A percentile compares a stretch with the other conserved stretches of the same genome.
phyloP scores from a whole-genome alignment of 2,329 filamentous ascomycete species.

The Thielaviopsis musarum region DNA sequence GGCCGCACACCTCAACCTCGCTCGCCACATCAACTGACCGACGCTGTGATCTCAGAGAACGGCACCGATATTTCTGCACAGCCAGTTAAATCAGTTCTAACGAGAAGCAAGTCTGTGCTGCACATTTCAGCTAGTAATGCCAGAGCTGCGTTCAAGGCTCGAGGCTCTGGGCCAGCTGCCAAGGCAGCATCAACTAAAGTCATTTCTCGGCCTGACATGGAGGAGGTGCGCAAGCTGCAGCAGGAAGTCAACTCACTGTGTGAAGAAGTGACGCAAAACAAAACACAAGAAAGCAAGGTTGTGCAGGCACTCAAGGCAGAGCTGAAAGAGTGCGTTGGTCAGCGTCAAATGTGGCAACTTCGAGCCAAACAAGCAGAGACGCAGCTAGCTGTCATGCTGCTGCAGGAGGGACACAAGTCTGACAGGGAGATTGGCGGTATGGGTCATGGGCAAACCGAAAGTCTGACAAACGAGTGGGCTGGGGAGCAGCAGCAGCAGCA shows the following conservation, averaged over 20 bases:
- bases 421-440: slow-evolving; percentile 13
- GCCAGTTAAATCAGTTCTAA: background rate
- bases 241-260: slow-evolving; percentile 1
- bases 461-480: background rate
- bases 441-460: background rate
- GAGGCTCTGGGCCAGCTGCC: background rate
- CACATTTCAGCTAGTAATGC: background rate
- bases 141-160: background rate
- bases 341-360: slow-evolving; percentile 33
- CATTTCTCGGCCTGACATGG: background rate
- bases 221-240: slow-evolving; percentile 4
- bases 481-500: slow-evolving; percentile 21
- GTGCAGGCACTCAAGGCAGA: slow-evolving; percentile 3
- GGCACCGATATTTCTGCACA: background rate
- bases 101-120: background rate
- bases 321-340: slow-evolving; percentile 13
- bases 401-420: slow-evolving; percentile 7
- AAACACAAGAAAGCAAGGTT: slow-evolving; percentile 1
- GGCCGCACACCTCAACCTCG: background rate
- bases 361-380: slow-evolving; percentile 40
- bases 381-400: slow-evolving; percentile 28
- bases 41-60: background rate
- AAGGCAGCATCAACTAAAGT: background rate
- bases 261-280: background rate
- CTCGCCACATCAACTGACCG: background rate